These are phyloP conservation scores for Acaromyces ingoldii DNA, from an alignment of 1,284 basidiomycete genomes.

Conservation along the genomic window DNA sequence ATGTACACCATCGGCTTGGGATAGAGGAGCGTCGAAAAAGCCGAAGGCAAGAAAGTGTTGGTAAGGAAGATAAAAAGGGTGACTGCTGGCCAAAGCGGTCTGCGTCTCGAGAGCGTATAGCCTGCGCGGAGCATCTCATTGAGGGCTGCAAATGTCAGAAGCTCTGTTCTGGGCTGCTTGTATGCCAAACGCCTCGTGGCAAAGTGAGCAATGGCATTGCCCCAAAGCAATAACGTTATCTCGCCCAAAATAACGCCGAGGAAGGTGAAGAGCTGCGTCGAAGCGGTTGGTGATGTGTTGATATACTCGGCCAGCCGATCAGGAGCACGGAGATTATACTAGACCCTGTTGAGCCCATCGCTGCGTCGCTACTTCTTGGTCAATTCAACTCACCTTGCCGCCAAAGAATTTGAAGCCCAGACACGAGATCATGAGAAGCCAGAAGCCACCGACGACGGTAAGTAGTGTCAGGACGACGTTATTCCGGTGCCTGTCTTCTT, in stretches of 20 bases:
- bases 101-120: background rate
- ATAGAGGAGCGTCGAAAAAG: background rate
- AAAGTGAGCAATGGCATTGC: background rate
- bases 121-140: conserved; percentile 6
- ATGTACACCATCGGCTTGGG: conserved; percentile 1
- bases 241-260: conserved; percentile 1
- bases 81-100: conserved; percentile 1
- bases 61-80: conserved; percentile 4
- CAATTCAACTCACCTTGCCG: too few relatives aligned
- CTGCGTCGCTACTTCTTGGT: too few relatives aligned
- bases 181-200: conserved; percentile 2
- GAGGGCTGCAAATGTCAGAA: background rate
- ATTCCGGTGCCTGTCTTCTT: too few relatives aligned
- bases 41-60: conserved; percentile 6
- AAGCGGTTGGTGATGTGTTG: background rate
- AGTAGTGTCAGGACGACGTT: background rate
- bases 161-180: background rate
- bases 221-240: background rate
- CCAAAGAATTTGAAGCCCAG: background rate
- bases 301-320: conserved; percentile 3
- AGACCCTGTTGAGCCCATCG: too few relatives aligned
- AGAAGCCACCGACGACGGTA: background rate
- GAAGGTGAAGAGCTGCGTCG: conserved; percentile 2
- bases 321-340: background rate
- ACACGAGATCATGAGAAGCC: background rate